Base-by-base conservation (phyloP, 1,284 basidiomycete genomes). In the Irpex rosettiformis region DNA sequence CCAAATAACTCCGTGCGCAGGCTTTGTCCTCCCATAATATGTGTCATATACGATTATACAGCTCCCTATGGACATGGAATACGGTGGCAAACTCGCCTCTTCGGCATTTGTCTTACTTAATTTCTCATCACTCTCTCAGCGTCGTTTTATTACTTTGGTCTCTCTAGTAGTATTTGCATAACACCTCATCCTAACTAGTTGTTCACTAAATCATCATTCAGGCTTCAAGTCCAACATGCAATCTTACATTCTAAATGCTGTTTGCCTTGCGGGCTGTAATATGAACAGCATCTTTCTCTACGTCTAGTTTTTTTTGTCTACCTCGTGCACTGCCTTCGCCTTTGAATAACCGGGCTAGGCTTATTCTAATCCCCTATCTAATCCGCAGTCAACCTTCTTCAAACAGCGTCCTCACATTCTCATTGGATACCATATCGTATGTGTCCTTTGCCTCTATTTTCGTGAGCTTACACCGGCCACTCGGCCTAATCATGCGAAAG, bases 161-260 rank as follows among this genome's bases (percentile, higher is more conserved):
- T 51, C 27, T 22, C 10, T 51, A 51, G 5, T 37, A 37, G 33
- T 27, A 25, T 27, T n/a, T 51, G 27, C 48, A 25, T 25, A 51
- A 27, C 48, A 51, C 11, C 48, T 27, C 24, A 51, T 51, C 48
- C 22, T 25, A 25, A 29, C 27, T 51, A 25, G 48, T 51, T 24
- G 13, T 51, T 27, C 25, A 10, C 27, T 51, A 16, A 37, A 37
- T 16, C 22, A 27, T 51, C 48, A 51, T 16, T 24, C 43, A 37
- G 33, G n/a, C n/a, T n/a, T n/a, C 43, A n/a, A 29, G 13, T 16
- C 25, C 48, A 27, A 16, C 24, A 11, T 11, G 33, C n/a, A 22
- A 51, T 51, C 43, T 45, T 45, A 45, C 43, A 45, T 25, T 57
- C 56, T 52, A 37, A 55, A 29, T 58, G 52, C 56, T 61, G 18